phyloP scores from a whole-genome alignment of 2,329 filamentous ascomycete species.

The Hansfordia pulvinata region DNA sequence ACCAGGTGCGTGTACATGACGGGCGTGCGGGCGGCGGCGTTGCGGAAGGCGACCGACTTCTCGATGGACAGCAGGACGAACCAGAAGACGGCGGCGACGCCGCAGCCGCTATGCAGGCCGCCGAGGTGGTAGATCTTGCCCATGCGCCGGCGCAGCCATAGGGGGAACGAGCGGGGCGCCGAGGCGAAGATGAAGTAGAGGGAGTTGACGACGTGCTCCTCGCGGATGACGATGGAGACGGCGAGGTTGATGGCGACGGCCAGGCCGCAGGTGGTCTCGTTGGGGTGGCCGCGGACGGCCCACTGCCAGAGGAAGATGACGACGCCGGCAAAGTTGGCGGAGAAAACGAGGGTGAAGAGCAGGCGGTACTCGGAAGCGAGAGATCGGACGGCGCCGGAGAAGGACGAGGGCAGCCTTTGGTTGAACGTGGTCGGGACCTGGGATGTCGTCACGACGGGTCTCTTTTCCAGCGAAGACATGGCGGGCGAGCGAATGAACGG shows the following conservation, averaged over 20 bases:
- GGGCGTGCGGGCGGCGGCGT: slow-evolving; percentile 4
- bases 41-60: slow-evolving; percentile 12
- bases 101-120: slow-evolving; percentile 38
- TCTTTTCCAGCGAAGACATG: no score
- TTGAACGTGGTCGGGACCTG: no score
- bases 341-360: slow-evolving; percentile 21
- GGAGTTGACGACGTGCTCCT: slow-evolving; percentile 31
- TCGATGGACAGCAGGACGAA: slow-evolving; percentile 21
- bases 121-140: slow-evolving; percentile 39
- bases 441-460: no score
- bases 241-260: slow-evolving; percentile 20
- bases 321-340: slow-evolving; percentile 14
- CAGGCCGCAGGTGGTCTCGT: slow-evolving; percentile 3
- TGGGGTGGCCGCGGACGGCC: slow-evolving; percentile 2
- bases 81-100: slow-evolving; percentile 32
- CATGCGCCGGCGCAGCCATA: slow-evolving; percentile 26
- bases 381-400: no score
- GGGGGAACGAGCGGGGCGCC: slow-evolving; percentile 26
- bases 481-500: no score
- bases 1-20: slow-evolving; percentile 19
- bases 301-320: slow-evolving; percentile 4
- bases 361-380: slow-evolving; percentile 13
- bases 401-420: no score
- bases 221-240: slow-evolving; percentile 27
- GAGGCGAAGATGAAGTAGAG: slow-evolving; percentile 27